Conservation (phyloP, 208 protist species). For the Plasmodiophora brassicae region DNA sequence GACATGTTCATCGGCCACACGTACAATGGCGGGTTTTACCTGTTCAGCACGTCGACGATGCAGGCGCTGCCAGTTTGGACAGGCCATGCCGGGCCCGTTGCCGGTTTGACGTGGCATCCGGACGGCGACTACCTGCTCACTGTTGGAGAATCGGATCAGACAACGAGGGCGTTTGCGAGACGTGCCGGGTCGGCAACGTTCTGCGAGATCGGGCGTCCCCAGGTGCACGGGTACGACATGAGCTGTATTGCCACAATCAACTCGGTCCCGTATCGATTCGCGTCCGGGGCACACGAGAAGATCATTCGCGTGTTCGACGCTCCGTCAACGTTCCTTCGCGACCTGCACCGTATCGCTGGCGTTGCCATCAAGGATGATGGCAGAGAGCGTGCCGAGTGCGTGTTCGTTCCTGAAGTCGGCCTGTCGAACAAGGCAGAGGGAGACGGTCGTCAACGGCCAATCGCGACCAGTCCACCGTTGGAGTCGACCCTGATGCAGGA, state of each 20-base stretch:
- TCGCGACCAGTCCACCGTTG: neutral
- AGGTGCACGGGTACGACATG: conserved; percentile 26
- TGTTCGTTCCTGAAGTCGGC: neutral
- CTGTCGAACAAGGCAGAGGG: conserved; percentile 24
- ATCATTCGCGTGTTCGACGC: neutral
- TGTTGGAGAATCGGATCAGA: neutral
- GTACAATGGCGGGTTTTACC: conserved; percentile 22
- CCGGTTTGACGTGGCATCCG: neutral
- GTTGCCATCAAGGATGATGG: neutral
- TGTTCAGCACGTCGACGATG: neutral
- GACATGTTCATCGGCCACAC: neutral
- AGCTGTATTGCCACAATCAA: neutral
- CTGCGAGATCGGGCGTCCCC: neutral
- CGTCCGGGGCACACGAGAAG: neutral
- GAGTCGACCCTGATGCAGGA: neutral
- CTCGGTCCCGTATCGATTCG: neutral
- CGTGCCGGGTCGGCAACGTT: neutral
- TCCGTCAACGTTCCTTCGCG: neutral
- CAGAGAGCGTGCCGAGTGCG: neutral
- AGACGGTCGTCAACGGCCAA: too few relatives aligned
- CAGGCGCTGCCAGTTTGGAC: neutral
- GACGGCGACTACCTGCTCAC: neutral
- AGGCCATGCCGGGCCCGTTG: neutral
- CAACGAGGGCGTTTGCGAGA: neutral
- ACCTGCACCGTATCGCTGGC: neutral